Base-by-base conservation (phyloP, 2,329 filamentous ascomycete genomes). In the Colletotrichum musae region DNA sequence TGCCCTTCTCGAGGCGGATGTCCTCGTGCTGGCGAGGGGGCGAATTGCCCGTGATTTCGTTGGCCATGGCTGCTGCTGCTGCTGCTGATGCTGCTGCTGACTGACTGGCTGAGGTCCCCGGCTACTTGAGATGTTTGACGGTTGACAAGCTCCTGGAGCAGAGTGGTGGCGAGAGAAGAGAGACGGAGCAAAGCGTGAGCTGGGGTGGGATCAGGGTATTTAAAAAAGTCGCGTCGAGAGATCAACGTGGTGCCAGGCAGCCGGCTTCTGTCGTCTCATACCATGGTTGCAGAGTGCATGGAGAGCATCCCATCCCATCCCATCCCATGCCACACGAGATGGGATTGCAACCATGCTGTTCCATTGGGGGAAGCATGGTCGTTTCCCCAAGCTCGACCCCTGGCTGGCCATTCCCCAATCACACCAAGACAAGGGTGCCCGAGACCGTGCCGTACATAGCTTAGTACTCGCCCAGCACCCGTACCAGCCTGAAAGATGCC, bases 1-100 rank as follows among this genome's bases (percentile, higher is more conserved):
- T 76, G 13, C 74, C 73, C 63, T 73, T 77, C 72, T 81, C 79
- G 61, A 80, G 58, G 18, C 74, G 75, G 63, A 76, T 71, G 7
- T 75, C 73, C 26, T 72, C 68, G 6, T 61, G 62, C 48, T 53
- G 65, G 56, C 57, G 43, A 6, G 62, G 7, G 6, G 50, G 56
- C 62, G 56, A 41, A 39, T 57, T 70, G 5, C 47, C 16, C 15
- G 51, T 28, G 21, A 70, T 70, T 18, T 66, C 62, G 67, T 64
- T 54, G 13, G 67, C 51, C 67, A 70, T 70, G 67, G 21, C 56
- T 50, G 51, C 57, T 50, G 51, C 57, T 43, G 18, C 18, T 18
- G 18, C 18, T 18, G 18, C 18, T 18, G 18, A 18, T 18, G 18
- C 18, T 43, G 32, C 56, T 50, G 51, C 57, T 43, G 36, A 16